Base-by-base conservation (phyloP, 352 stramenopile genomes). In the Globisporangium iwayamae region DNA sequence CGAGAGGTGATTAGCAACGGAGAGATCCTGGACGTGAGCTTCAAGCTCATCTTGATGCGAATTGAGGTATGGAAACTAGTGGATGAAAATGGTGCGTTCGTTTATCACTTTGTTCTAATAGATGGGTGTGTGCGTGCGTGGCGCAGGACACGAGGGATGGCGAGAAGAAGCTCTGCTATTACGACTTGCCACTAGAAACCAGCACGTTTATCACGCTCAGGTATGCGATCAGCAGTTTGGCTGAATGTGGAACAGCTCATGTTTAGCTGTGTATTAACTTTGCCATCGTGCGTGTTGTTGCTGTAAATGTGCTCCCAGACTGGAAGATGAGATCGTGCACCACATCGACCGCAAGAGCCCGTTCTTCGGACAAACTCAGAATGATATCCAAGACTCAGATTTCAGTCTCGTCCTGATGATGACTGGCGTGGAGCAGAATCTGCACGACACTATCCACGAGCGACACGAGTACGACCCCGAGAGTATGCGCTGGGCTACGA, bases 41-140 rank as follows among this genome's bases (percentile, higher is more conserved):
- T 89, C 60, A 87, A 87, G 59, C 68, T 89, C 38, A 84, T 87
- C 52, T 58, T 89, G 16, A 85, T 89, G 76, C 76, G 77, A 14
- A 69, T 87, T 3, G 79, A 89, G 79, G 79, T 83, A 54, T 0
- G n/a, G 28, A 39, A 20, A 28, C 25, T 28, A 28, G 25, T 28
- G 25, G 25, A 28, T 28, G 25, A 28, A 28, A 28, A 28, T 28
- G 25, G 25, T 28, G 25, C 25, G 1, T 28, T 28, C 25, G 25
- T 28, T 28, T 28, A 28, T 28, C 25, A 28, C 25, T 28, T 28
- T 28, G 25, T 28, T 28, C 34, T 39, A 39, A 39, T 2, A 11
- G 11, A 39, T 39, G 34, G 34, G 25, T 28, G 25, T 28, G 25
- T 28, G 1, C 34, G 11, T 34, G 30, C 25, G 30, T 36, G 18